A percentile compares a stretch with the other conserved stretches of the same genome.
phyloP scores from a whole-genome alignment of 768 basidiomycete species.

The Termitomyces heimii region DNA sequence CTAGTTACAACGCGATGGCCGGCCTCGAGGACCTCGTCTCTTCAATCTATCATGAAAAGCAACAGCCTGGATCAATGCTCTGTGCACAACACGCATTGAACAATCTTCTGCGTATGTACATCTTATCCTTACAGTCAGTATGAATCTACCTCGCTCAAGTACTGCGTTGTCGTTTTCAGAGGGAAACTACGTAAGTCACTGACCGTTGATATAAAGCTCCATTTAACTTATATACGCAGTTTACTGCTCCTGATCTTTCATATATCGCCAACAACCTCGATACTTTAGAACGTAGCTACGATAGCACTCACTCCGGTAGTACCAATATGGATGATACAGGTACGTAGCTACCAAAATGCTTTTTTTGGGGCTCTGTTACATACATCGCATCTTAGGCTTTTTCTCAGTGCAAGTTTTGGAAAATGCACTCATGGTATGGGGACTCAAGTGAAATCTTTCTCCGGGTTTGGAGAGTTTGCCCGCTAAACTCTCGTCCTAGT shows the following conservation, averaged over 20 bases:
- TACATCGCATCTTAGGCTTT: slow-evolving; percentile 48
- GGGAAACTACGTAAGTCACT: slow-evolving; percentile 35
- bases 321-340: slow-evolving; percentile 93
- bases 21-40: slow-evolving; percentile 47
- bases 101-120: slow-evolving; percentile 62
- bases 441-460: slow-evolving; percentile 52
- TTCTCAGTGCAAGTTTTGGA: slow-evolving; percentile 91
- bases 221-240: slow-evolving; percentile 35
- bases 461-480: slow-evolving; percentile 2
- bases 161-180: slow-evolving; percentile 20
- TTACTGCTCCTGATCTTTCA: slow-evolving; percentile 74
- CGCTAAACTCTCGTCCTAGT: slow-evolving; percentile 29
- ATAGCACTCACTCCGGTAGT: slow-evolving; percentile 44
- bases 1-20: slow-evolving; percentile 20
- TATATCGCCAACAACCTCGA: slow-evolving; percentile 68
- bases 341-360: slow-evolving; percentile 13
- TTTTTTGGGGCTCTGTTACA: not conserved
- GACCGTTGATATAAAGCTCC: not conserved
- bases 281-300: slow-evolving; percentile 54
- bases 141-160: slow-evolving; percentile 5
- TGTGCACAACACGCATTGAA: slow-evolving; percentile 89
- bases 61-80: slow-evolving; percentile 74
- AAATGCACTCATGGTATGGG: slow-evolving; percentile 80
- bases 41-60: slow-evolving; percentile 73
- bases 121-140: slow-evolving; percentile 2